A percentile compares a stretch with the other conserved stretches of the same genome.
Conservation (phyloP, 495 filamentous ascomycete species). For the Ramalina intermedia region DNA sequence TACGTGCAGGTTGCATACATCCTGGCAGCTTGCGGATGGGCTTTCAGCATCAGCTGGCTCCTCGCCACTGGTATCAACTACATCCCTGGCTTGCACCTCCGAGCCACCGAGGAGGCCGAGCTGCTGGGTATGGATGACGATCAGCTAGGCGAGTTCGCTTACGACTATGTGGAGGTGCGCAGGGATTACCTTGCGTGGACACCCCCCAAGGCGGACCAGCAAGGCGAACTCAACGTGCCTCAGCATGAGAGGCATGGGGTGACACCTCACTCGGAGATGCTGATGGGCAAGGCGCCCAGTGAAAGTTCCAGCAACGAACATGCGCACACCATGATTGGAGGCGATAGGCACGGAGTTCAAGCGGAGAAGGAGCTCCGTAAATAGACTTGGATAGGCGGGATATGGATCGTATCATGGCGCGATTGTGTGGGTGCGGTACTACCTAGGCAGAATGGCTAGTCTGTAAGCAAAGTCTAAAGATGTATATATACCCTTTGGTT, state of each 20-base stretch:
- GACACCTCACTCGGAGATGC: constrained; percentile 53
- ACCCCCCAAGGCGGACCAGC: constrained; percentile 53
- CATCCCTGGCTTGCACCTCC: constrained; percentile 80
- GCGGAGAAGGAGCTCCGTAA: constrained; percentile 16
- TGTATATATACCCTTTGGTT: no score
- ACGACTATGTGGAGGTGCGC: constrained; percentile 97
- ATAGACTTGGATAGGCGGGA: no score
- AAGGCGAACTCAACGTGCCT: constrained; percentile 47
- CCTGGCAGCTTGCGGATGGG: constrained; percentile 55
- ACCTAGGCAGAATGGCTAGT: no score
- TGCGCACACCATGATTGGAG: constrained; percentile 21
- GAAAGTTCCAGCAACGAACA: constrained; percentile 29
- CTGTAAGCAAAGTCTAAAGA: no score
- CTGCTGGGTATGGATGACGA: constrained; percentile 98
- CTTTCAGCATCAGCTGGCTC: constrained; percentile 72
- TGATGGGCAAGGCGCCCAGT: constrained; percentile 41
- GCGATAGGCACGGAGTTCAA: constrained; percentile 30
- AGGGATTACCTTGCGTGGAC: constrained; percentile 97
- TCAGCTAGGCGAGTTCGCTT: constrained; percentile 96
- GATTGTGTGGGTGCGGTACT: no score
- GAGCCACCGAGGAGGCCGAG: constrained; percentile 91
- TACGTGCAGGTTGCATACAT: constrained; percentile 91
- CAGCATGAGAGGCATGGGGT: constrained; percentile 70
- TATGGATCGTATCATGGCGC: neutral
- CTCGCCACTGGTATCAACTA: constrained; percentile 76